Evolutionary conservation across 345 rosid species (phyloP).

Genomic region (Gossypium australe): DNA sequence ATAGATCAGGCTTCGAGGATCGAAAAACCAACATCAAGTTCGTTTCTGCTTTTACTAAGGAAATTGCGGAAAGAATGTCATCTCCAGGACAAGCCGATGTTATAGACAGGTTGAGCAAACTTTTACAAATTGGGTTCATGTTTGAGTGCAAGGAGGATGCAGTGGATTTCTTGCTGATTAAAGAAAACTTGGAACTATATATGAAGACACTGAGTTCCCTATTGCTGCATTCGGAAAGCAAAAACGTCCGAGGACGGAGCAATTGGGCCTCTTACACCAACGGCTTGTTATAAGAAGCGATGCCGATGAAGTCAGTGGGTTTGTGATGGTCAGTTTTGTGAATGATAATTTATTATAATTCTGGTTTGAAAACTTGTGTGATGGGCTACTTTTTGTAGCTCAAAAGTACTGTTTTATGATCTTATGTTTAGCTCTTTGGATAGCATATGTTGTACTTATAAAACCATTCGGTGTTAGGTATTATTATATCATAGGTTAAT

Average conservation of each 20-base stretch:
- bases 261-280: background rate
- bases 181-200: background rate
- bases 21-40: constrained; percentile 9
- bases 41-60: constrained; percentile 8
- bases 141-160: constrained; percentile 16
- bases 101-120: background rate
- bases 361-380: background rate
- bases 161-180: constrained; percentile 8
- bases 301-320: background rate
- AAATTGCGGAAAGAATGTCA: background rate
- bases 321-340: background rate
- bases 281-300: background rate
- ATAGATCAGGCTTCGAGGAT: constrained; percentile 7
- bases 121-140: constrained; percentile 6
- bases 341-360: background rate
- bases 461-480: no score
- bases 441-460: no score
- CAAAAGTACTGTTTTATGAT: no score
- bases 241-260: no score
- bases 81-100: background rate
- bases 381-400: background rate
- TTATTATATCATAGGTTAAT: no score
- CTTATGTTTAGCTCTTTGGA: no score
- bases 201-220: constrained; percentile 11
- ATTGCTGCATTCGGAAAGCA: background rate